A percentile compares a stretch with the other conserved stretches of the same genome.
These are phyloP conservation scores for Plasmodium sp. DNA, from an alignment of 169 alveolate genomes.

Conservation along the genomic window DNA sequence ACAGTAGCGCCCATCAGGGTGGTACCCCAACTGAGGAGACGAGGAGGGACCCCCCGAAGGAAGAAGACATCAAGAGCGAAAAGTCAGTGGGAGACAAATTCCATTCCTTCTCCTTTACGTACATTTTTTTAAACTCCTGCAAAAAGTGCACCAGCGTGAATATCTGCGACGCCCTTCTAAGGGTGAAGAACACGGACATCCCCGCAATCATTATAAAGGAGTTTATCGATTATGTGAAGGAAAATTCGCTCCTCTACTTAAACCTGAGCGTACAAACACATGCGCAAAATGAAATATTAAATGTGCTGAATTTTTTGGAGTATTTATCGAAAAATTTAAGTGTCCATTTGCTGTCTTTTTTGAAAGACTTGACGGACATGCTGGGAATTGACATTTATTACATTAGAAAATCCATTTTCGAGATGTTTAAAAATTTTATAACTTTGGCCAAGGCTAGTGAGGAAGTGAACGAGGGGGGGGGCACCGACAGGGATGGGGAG, in stretches of 20 bases:
- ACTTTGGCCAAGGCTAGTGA: conserved; percentile 53
- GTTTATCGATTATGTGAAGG: conserved; percentile 68
- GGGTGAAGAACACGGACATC: conserved; percentile 73
- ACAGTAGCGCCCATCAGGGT: background rate
- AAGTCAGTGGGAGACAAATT: background rate
- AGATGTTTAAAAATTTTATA: conserved; percentile 62
- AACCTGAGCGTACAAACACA: conserved; percentile 66
- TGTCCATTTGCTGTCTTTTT: conserved; percentile 21
- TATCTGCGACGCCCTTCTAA: conserved; percentile 79
- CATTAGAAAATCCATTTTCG: conserved; percentile 64
- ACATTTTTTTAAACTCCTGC: conserved; percentile 50
- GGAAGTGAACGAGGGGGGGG: conserved; percentile 4
- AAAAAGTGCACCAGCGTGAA: conserved; percentile 76
- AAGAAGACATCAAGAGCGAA: background rate
- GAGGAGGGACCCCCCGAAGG: background rate
- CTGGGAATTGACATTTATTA: conserved; percentile 63
- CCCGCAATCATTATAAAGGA: conserved; percentile 78
- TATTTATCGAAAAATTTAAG: conserved; percentile 69
- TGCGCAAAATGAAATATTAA: conserved; percentile 41
- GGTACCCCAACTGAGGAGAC: background rate
- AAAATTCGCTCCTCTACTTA: conserved; percentile 73
- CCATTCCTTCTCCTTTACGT: conserved; percentile 47
- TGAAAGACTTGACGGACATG: conserved; percentile 55
- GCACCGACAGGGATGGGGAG: background rate
- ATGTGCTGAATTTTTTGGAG: conserved; percentile 48